Evolutionary conservation across 108 stramenopile species (phyloP), one percentile per base, ranked within the genome.

Genomic region (Cyclostephanos invisitatus): DNA sequence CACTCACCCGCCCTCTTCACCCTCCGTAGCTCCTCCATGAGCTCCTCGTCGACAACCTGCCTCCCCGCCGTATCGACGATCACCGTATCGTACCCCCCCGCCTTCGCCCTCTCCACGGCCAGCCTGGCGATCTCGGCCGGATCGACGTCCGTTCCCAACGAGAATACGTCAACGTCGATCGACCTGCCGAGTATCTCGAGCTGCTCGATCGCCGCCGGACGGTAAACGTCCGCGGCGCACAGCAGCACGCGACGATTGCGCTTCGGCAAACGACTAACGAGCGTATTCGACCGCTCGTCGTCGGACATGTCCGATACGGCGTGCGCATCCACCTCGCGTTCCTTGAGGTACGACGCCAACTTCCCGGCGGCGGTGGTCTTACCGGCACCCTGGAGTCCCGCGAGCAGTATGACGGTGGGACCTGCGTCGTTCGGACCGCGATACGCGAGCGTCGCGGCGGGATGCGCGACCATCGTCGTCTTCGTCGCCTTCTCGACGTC

Each of bases 31-130:
- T 98, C 98, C 9, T 73, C 85, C 98, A 98, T 98, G 53, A 98
- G 85, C 32, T 89, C 84, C 29, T 84, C 86, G 70, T 97, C 94
- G 51, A 97, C 88, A 14, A 96, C 95, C 88, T 98, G 98, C 55
- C 98, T 87, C 74, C 98, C 98, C 3, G 98, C 98, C 20, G 98
- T 98, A 86, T 98, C 98, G 15, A 98, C 89, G 62, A 98, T 68
- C 24, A 98, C 90, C 20, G 96, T 96, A 87, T 97, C 96, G 77
- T 75, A 96, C 18, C 89, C 92, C 59, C 90, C 89, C 21, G 24
- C 67, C 70, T 83, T 87, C 20, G 98, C 98, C 50, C 92, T 89
- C 40, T 75, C 82, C 10, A 97, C 68, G 28, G 89, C 96, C 20
- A 68, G 68, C 35, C 64, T 67, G 6, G 96, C 96, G 83, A 98